Base-by-base conservation (phyloP, 441 rosid genomes). In the Iberis amara region DNA sequence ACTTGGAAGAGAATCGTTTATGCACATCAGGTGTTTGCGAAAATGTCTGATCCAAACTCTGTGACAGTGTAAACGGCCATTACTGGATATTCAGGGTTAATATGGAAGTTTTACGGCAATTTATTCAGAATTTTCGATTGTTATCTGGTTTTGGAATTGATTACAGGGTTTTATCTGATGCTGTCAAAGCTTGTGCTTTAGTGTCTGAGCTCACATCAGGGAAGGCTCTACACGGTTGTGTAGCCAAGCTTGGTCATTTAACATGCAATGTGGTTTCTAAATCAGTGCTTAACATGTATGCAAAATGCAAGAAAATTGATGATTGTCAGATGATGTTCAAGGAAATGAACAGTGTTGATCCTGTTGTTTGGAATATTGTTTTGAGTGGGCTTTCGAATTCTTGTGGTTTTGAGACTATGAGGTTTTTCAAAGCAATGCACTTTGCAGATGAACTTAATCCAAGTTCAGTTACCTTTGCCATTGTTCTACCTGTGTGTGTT, bases 351-450 rank as follows among this genome's bases (percentile, higher is more conserved):
- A 52, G 41, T 11, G 21, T 39, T 8, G 92, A 85, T 72, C 75
- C 87, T 61, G 90, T 86, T 49, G 74, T 80, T 55, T 86, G 88
- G 89, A 89, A 89, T 65, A 89, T 83, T 64, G 72, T 83, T 39
- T 64, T 89, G 44, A 64, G 95, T 42, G 97, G 90, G 58, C 73
- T 76, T 49, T 70, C 86, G 9, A 56, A 68, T 62, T 79, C 80
- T 63, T 56, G 60, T 53, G 64, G 11, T 52, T 52, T 63, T 53
- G 78, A 73, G 55, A 68, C 77, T 5, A 68, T 81, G 61, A 64
- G 65, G 47, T 69, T 83, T 65, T 83, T 83, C 55, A 73, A 59
- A 57, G 65, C 35, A 12, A 74, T 89, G 90, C 76, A 21, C 52
- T 21, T 47, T 39, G 67, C 39, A 12, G 46, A 59, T 52, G 68